phyloP scores from a whole-genome alignment of 2,329 filamentous ascomycete species.

The Monilinia fructicola region DNA sequence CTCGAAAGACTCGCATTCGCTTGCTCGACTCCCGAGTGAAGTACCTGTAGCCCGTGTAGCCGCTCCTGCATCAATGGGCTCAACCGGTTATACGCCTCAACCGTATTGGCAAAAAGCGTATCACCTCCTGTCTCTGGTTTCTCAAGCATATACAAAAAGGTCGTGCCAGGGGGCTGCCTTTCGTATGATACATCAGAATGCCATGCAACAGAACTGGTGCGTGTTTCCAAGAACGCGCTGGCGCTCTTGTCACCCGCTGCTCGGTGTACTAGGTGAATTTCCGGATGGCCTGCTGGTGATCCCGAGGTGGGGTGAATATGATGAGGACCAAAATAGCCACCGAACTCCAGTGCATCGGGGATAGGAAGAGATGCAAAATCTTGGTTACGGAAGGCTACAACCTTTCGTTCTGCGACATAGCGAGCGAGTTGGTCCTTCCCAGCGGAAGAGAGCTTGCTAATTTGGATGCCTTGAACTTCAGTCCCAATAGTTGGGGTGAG shows the following conservation, averaged over 20 bases:
- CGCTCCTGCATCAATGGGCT: slow-evolving; percentile 74
- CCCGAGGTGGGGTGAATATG: slow-evolving; percentile 79
- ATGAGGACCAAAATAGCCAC: slow-evolving; percentile 73
- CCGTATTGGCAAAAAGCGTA: slow-evolving; percentile 75
- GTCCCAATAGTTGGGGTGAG: slow-evolving; percentile 71
- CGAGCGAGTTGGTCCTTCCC: slow-evolving; percentile 74
- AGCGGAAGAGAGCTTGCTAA: slow-evolving; percentile 63
- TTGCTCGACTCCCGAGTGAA: slow-evolving; percentile 79
- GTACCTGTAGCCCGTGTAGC: slow-evolving; percentile 73
- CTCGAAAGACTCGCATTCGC: slow-evolving; percentile 62
- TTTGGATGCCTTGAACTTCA: slow-evolving; percentile 67
- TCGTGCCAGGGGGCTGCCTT: slow-evolving; percentile 80
- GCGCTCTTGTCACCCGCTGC: slow-evolving; percentile 54
- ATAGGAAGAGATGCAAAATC: slow-evolving; percentile 69
- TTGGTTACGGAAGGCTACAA: slow-evolving; percentile 75
- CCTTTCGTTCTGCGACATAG: slow-evolving; percentile 71
- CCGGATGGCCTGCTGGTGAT: slow-evolving; percentile 67
- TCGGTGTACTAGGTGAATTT: slow-evolving; percentile 75
- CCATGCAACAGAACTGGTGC: slow-evolving; percentile 79
- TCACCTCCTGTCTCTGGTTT: slow-evolving; percentile 75
- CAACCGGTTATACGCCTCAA: slow-evolving; percentile 74
- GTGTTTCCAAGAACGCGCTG: slow-evolving; percentile 59
- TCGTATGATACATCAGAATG: slow-evolving; percentile 87
- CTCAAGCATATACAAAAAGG: slow-evolving; percentile 80
- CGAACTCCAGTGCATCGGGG: slow-evolving; percentile 65